phyloP scores from a whole-genome alignment of 2,329 filamentous ascomycete species.

The Blastomyces percursus region DNA sequence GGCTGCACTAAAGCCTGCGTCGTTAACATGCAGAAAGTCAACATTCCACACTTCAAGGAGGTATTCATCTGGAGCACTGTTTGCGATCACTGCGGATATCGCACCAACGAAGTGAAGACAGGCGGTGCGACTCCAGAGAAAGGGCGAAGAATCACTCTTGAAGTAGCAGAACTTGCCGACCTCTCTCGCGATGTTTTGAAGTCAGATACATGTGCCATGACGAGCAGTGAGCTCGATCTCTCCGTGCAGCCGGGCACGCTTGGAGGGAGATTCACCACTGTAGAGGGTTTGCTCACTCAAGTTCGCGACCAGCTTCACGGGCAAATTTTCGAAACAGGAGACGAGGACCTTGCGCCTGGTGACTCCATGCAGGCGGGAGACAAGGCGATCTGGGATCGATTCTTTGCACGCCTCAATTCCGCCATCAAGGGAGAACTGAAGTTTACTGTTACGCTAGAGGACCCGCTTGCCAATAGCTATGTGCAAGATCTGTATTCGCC shows the following conservation, averaged over 20 bases:
- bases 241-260: constrained; percentile 87
- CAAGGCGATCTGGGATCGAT: constrained; percentile 62
- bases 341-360: constrained; percentile 48
- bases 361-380: constrained; percentile 63
- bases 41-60: constrained; percentile 96
- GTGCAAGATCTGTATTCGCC: constrained; percentile 75
- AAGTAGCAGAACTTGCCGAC: constrained; percentile 59
- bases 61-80: constrained; percentile 92
- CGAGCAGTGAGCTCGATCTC: constrained; percentile 77
- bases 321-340: constrained; percentile 72
- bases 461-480: constrained; percentile 86
- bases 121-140: constrained; percentile 81
- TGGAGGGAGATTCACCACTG: constrained; percentile 90
- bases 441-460: constrained; percentile 73
- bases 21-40: constrained; percentile 98
- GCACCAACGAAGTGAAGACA: constrained; percentile 95
- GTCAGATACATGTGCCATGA: constrained; percentile 79
- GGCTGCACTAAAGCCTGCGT: constrained; percentile 77
- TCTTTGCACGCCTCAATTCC: constrained; percentile 64
- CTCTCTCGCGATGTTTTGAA: constrained; percentile 90
- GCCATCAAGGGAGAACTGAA: constrained; percentile 71
- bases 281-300: constrained; percentile 86
- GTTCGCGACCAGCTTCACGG: constrained; percentile 79
- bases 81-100: constrained; percentile 85
- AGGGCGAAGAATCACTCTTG: constrained; percentile 71